Conservation (phyloP, 164 flowering plant species). For the Vitis rotundifolia region DNA sequence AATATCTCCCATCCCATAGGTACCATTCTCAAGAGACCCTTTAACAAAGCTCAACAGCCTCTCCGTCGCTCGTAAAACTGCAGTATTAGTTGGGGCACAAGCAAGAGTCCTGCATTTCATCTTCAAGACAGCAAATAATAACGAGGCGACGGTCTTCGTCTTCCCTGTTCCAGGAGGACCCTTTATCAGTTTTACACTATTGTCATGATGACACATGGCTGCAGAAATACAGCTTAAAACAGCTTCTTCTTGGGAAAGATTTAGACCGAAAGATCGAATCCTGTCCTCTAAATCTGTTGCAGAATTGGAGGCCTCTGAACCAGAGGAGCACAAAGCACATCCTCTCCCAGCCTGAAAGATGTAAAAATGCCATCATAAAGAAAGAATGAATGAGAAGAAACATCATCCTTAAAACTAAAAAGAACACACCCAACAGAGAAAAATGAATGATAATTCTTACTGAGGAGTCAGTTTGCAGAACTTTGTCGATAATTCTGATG, state of each 20-base stretch:
- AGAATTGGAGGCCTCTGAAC: no score
- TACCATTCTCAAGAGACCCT: conserved; percentile 3
- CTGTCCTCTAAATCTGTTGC: neutral
- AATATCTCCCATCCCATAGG: conserved; percentile 54
- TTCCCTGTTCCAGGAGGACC: conserved; percentile 76
- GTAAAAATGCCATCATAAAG: no score
- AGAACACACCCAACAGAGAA: no score
- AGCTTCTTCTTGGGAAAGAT: conserved; percentile 42
- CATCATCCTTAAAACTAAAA: no score
- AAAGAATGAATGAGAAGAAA: no score
- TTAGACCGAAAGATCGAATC: conserved; percentile 18
- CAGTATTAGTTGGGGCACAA: conserved; percentile 60
- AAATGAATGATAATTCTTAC: no score
- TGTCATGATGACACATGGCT: conserved; percentile 27
- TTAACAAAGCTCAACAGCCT: conserved; percentile 30
- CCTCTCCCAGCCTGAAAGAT: no score
- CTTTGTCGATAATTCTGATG: no score
- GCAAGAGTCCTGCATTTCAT: conserved; percentile 44
- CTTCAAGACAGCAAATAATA: conserved; percentile 32
- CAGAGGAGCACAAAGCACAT: no score
- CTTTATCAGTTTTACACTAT: conserved; percentile 46
- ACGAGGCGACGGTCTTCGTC: conserved; percentile 38
- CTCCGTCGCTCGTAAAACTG: conserved; percentile 37
- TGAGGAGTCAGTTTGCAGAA: no score
- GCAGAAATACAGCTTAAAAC: conserved; percentile 29